A percentile compares a stretch with the other conserved stretches of the same genome.
Evolutionary conservation across 1,284 basidiomycete species (phyloP).

Genomic region (Agroathelia rolfsii): DNA sequence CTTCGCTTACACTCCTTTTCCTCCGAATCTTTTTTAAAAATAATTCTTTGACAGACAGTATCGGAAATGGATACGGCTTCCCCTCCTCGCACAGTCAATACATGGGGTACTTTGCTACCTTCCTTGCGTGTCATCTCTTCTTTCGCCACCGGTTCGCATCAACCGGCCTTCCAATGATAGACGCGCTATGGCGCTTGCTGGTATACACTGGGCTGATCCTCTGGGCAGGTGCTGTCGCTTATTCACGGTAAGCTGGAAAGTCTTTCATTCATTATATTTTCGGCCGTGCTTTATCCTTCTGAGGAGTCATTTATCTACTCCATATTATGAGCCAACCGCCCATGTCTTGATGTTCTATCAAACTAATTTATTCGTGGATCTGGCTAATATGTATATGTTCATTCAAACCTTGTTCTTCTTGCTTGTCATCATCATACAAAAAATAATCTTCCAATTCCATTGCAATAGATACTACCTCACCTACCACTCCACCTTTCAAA

Average conservation of each 20-base stretch:
- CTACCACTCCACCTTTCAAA: conserved; percentile 66
- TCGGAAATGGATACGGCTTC: conserved; percentile 76
- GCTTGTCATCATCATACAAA: not conserved
- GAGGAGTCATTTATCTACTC: too few species aligned
- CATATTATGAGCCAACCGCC: too few species aligned
- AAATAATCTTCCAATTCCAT: conserved; percentile 1
- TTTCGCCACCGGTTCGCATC: conserved; percentile 58
- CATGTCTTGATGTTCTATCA: too few species aligned
- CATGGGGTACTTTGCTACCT: conserved; percentile 79
- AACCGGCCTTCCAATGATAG: conserved; percentile 39
- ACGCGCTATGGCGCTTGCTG: conserved; percentile 33
- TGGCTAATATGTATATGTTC: too few species aligned
- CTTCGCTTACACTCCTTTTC: too few species aligned
- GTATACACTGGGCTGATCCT: conserved; percentile 42
- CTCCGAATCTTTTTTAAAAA: too few species aligned
- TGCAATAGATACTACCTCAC: conserved; percentile 50
- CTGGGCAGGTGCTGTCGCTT: conserved; percentile 62
- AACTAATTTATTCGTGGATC: too few species aligned
- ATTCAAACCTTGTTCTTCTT: not conserved
- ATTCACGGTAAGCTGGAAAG: conserved; percentile 79
- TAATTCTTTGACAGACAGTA: conserved; percentile 43
- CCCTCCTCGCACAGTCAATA: conserved; percentile 85
- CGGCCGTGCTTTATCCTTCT: too few species aligned
- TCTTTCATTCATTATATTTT: too few species aligned
- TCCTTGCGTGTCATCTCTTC: conserved; percentile 65